phyloP scores from a whole-genome alignment of 768 basidiomycete genomes.

The Leccinum subtestaceum region DNA sequence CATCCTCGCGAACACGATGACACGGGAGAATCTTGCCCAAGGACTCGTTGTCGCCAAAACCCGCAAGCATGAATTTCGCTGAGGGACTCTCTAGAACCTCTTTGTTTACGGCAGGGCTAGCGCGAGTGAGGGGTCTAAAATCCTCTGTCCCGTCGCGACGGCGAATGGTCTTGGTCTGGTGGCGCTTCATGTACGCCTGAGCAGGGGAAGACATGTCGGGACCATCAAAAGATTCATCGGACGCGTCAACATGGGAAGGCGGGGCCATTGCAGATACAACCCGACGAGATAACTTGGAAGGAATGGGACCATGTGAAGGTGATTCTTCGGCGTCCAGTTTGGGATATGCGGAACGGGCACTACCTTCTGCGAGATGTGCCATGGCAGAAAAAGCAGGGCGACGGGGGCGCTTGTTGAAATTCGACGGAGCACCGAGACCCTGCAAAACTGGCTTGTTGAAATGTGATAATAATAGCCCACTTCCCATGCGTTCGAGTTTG shows the following conservation, averaged over 20 bases:
- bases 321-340: slow-evolving; percentile 31
- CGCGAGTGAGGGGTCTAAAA: slow-evolving; percentile 71
- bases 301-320: slow-evolving; percentile 27
- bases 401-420: slow-evolving; percentile 56
- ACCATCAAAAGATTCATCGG: slow-evolving; percentile 50
- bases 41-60: slow-evolving; percentile 92
- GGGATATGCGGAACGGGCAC: slow-evolving; percentile 44
- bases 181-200: slow-evolving; percentile 75
- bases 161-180: slow-evolving; percentile 73
- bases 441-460: slow-evolving; percentile 51
- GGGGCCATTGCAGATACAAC: slow-evolving; percentile 74
- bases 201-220: slow-evolving; percentile 78
- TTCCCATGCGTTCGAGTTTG: slow-evolving; percentile 46
- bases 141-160: slow-evolving; percentile 82
- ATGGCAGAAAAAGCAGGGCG: slow-evolving; percentile 68
- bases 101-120: slow-evolving; percentile 45
- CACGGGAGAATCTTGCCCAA: slow-evolving; percentile 93
- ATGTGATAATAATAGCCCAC: slow-evolving; percentile 32
- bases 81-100: slow-evolving; percentile 56
- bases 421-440: slow-evolving; percentile 55
- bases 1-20: slow-evolving; percentile 90
- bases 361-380: slow-evolving; percentile 45
- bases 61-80: slow-evolving; percentile 53
- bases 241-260: slow-evolving; percentile 41
- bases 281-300: slow-evolving; percentile 47